Evolutionary conservation across 106 monocot genomes (phyloP), one percentile per base, ranked within the genome.

Genomic region (Dendrobium officinale): DNA sequence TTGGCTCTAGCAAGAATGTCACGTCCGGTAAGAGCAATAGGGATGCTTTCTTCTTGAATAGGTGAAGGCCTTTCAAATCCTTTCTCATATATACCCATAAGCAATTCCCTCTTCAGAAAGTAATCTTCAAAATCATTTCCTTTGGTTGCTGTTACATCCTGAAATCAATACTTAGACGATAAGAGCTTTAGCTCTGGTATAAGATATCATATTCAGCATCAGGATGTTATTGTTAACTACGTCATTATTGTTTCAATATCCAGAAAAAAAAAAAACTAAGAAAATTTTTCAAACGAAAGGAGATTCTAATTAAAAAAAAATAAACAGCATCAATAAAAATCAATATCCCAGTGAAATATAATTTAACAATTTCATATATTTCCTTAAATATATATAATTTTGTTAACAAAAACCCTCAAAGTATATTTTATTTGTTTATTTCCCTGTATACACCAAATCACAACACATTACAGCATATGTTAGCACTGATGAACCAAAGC

Each of bases 61-160:
- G 96, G 96, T 37, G 96, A 96, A 54, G 96, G 96, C 55, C 82
- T 93, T 82, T 96, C 96, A 89, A 91, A 96, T 55, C 96, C 96
- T 72, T 91, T 96, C 77, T 96, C 96, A 81, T 89, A 96, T 81
- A 96, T 96, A 20, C 96, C 96, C 96, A 96, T 96, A 67, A 96
- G 91, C 49, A 96, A 82, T 73, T 96, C 96, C 72, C 96, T 80
- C 85, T 96, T 96, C 74, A 96, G 75, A 87, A 96, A 96, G 67
- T 96, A 96, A 78, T 96, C 96, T 83, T 96, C 96, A 86, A 96
- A 96, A 82, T 96, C 96, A 86, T 96, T 96, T 75, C 96, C 96
- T 78, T 96, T 96, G 41, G 96, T 96, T 77, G 96, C 93, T 77
- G 96, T 96, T 20, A 96, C 96, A 86, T 96, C 96, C 96, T 96